Evolutionary conservation across 768 basidiomycete genomes (phyloP), one percentile per base, ranked within the genome.

Genomic region (Suillus ampliporus): DNA sequence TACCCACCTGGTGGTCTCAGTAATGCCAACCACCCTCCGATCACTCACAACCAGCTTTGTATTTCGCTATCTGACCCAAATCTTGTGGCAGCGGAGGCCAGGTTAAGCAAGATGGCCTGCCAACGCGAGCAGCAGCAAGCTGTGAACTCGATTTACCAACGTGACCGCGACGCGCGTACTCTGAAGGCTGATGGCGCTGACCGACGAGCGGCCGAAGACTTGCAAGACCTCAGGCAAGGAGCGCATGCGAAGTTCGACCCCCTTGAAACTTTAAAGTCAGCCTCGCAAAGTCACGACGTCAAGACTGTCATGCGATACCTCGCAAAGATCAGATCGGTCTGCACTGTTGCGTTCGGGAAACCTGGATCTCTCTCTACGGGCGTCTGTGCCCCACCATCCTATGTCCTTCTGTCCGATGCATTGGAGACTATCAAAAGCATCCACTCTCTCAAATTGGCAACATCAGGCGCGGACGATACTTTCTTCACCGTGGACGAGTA

Each of bases 1-100:
- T 71, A 63, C 17, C 31, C 61, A 4, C 70, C 65, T 2, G 64
- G 62, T 35, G 57, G 65, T 17, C 67, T 61, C 19, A 60, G 58
- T 9, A 54, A 67, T 52, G 26, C 37, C 23, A 64, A 66, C 23
- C 58, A 41, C 28, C 64, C 57, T 48, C 35, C 38, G 3, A 64
- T 68, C 21, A 63, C 63, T 43, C 58, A 61, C 15, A 56, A 65
- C 50, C 65, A 62, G 50, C n/a, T 74, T 15, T 66, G 61, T 9
- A 61, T 67, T 31, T 74, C 71, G 5, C 35, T 72, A 17, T 62
- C 72, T 28, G 72, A 67, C 21, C 65, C 72, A 40, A 65, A 70
- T 38, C 66, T 72, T 58, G 61, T 65, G 57, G 65, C 65, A 26
- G 62, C 67, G 46, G 67, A 72, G 35, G 57, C 58, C 43, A 54